Evolutionary conservation across 2,329 filamentous ascomycete species (phyloP), one percentile per base, ranked within the genome.

Genomic region (Cordyceps javanica): DNA sequence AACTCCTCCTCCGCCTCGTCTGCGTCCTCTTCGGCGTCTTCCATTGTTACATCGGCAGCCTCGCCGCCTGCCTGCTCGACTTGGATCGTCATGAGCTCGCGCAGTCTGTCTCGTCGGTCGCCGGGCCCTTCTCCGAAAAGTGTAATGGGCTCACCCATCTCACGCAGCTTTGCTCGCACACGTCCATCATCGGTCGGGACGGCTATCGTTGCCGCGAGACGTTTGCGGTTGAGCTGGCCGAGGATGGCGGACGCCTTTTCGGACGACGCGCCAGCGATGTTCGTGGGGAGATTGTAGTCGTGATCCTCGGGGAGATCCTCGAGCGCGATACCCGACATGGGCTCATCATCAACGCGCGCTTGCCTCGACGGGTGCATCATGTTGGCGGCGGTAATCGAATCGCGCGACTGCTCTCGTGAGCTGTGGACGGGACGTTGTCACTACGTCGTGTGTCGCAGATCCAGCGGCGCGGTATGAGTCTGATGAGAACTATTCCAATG

Each of bases 111-210:
- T 75, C 95, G 82, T 60, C 94, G 81, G 66, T 97, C 93, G 26
- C 83, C 86, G 1, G 87, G 87, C 0, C 90, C 90, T 75, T 99
- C 94, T 59, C 92, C 94, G 63, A 99, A 99, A 0, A 97, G 79
- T 0, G 93, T 99, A 57, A 97, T 86, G 11, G 94, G 94, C 69
- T 99, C 89, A n/a, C 90, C 91, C 62, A 96, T 80, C 66, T 94
- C 88, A 63, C 94, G 86, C 59, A 97, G 81, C 63, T 84, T 86
- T 38, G 85, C 79, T 60, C 91, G 89, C 49, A 99, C 92, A 66
- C 89, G 85, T 61, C 82, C 86, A 77, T 99, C 94, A 70, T 97
- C 92, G 56, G 95, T 99, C 0, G 93, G 94, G 3, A 99, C 94
- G 13, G 89, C 88, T 65, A 97, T 90, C 11, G 89, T 88, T 19